Conservation (phyloP, 495 filamentous ascomycete genomes). For the Evernia prunastri region DNA sequence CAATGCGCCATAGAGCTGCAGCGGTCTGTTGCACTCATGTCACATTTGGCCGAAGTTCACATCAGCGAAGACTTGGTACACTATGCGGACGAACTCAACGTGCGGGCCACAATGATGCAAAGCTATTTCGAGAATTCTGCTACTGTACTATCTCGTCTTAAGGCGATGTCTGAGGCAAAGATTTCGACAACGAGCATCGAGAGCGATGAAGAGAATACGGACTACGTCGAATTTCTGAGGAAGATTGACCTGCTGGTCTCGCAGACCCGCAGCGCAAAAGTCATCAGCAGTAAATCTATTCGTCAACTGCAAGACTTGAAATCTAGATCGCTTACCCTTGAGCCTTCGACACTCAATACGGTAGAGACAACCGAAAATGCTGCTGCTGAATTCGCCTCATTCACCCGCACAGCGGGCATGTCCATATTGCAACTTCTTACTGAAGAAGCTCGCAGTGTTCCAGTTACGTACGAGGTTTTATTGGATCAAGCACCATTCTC, state of each 20-base stretch:
- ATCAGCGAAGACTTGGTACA: slow-evolving; percentile 64
- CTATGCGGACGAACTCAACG: slow-evolving; percentile 75
- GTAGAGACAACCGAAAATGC: slow-evolving; percentile 58
- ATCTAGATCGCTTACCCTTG: slow-evolving; percentile 67
- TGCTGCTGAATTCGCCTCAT: slow-evolving; percentile 59
- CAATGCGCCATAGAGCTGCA: slow-evolving; percentile 75
- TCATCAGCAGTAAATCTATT: slow-evolving; percentile 72
- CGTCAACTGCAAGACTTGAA: slow-evolving; percentile 73
- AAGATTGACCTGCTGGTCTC: slow-evolving; percentile 65
- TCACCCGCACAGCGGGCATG: slow-evolving; percentile 60
- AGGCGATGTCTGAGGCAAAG: slow-evolving; percentile 52
- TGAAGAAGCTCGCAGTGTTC: slow-evolving; percentile 66
- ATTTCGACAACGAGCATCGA: slow-evolving; percentile 47
- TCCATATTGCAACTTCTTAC: slow-evolving; percentile 57
- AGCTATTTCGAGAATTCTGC: slow-evolving; percentile 75
- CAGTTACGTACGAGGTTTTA: slow-evolving; percentile 61
- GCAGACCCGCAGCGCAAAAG: slow-evolving; percentile 75
- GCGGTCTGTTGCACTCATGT: slow-evolving; percentile 73
- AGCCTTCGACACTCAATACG: slow-evolving; percentile 45
- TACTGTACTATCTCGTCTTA: slow-evolving; percentile 56
- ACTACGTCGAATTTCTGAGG: slow-evolving; percentile 58
- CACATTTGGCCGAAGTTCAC: slow-evolving; percentile 75
- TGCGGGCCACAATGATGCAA: slow-evolving; percentile 67
- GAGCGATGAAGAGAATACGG: slow-evolving; percentile 50
- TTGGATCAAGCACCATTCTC: slow-evolving; percentile 55